Evolutionary conservation across 2,329 filamentous ascomycete genomes (phyloP).

Genomic region (Akanthomyces uredinophilus): DNA sequence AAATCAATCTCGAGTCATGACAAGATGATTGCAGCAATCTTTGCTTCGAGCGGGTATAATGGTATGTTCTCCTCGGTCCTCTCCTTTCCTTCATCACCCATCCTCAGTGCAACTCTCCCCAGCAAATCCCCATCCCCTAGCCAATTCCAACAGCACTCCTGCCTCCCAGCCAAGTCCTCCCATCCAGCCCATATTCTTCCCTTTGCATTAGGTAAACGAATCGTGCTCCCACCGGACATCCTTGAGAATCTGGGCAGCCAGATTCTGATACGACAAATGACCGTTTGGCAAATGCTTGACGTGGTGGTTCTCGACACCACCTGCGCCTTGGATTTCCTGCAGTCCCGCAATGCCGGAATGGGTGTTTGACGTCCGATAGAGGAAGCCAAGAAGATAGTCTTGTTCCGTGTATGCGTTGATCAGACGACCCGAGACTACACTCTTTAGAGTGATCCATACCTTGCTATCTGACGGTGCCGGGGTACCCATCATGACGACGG

Average conservation of each 20-base stretch:
- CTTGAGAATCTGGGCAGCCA: constrained; percentile 61
- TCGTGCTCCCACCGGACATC: constrained; percentile 66
- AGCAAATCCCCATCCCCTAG: too few species aligned
- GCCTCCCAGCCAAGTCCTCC: not conserved
- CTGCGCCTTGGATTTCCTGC: constrained; percentile 64
- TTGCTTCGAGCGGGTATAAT: constrained; percentile 14
- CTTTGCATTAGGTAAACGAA: constrained; percentile 24
- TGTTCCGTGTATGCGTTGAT: constrained; percentile 86
- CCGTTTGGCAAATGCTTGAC: constrained; percentile 61
- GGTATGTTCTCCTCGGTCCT: not conserved
- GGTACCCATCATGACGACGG: constrained; percentile 76
- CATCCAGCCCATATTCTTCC: not conserved
- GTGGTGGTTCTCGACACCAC: constrained; percentile 62
- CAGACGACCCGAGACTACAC: constrained; percentile 75
- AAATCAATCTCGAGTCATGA: constrained; percentile 12
- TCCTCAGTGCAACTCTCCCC: not conserved
- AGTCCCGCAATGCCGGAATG: constrained; percentile 82
- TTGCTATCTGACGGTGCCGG: constrained; percentile 67
- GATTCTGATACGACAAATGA: constrained; percentile 65
- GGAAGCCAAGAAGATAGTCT: constrained; percentile 82
- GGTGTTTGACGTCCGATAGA: constrained; percentile 77
- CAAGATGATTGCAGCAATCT: constrained; percentile 10
- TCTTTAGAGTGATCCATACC: constrained; percentile 73
- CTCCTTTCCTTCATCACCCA: not conserved
- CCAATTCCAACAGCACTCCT: too few species aligned